Percentiles rank a stretch among this genome's conserved stretches.
Evolutionary conservation across 2,329 filamentous ascomycete genomes (phyloP).

Genomic region (Pseudopithomyces chartarum): DNA sequence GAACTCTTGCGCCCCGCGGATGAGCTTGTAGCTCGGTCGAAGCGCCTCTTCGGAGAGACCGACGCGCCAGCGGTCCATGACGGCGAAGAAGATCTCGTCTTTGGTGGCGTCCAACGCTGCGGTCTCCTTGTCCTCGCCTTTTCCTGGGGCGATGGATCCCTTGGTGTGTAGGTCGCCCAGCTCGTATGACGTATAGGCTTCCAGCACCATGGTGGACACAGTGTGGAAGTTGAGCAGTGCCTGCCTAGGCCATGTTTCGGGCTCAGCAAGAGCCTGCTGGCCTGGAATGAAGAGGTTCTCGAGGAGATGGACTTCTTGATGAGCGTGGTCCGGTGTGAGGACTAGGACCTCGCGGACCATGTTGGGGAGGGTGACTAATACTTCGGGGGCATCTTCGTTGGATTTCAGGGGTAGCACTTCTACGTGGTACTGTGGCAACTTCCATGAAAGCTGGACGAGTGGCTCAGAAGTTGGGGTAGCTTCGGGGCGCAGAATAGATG

Average conservation of each 20-base stretch:
- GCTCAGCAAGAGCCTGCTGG: conserved; percentile 21
- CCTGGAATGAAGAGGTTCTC: conserved; percentile 34
- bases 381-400: not conserved
- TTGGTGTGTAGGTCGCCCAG: conserved; percentile 27
- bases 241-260: conserved; percentile 25
- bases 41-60: conserved; percentile 16
- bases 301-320: conserved; percentile 32
- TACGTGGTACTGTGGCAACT: not conserved
- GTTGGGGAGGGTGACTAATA: conserved; percentile 31
- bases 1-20: conserved; percentile 40
- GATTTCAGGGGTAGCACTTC: not conserved
- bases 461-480: not conserved
- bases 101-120: conserved; percentile 17
- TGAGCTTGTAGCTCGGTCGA: conserved; percentile 20
- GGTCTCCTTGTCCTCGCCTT: not conserved
- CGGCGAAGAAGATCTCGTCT: conserved; percentile 40
- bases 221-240: conserved; percentile 42
- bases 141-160: not conserved
- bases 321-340: conserved; percentile 29
- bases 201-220: conserved; percentile 38
- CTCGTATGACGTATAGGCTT: conserved; percentile 30
- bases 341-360: conserved; percentile 41
- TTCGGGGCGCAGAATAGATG: not conserved
- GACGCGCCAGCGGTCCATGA: conserved; percentile 38
- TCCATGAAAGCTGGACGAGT: not conserved